Evolutionary conservation across 1,284 basidiomycete species (phyloP).

Genomic region (Melampsora occidentalis): DNA sequence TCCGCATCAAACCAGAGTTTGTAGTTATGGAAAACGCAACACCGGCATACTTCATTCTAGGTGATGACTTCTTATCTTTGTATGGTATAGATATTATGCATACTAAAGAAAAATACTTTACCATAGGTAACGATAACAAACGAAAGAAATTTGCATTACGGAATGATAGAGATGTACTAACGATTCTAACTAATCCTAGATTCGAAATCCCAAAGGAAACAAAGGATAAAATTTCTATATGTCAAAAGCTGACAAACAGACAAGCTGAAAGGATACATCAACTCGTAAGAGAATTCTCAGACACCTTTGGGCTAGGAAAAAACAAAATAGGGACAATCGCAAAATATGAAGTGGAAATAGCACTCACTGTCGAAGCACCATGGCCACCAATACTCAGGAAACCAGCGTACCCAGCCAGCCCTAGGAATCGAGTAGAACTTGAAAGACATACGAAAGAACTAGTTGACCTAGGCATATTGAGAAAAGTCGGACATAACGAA

Average conservation of each 20-base stretch:
- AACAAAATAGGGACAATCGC: conserved; percentile 19
- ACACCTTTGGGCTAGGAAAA: conserved; percentile 14
- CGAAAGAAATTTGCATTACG: neutral
- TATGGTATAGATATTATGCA: neutral
- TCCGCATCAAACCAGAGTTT: neutral
- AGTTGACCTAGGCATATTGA: neutral
- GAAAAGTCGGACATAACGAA: conserved; percentile 20
- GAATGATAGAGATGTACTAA: neutral
- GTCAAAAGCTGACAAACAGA: neutral
- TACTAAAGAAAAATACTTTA: neutral
- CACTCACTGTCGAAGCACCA: conserved; percentile 1
- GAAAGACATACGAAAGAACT: conserved; percentile 11
- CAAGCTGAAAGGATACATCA: neutral
- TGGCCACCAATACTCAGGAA: conserved; percentile 1
- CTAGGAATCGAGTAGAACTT: neutral
- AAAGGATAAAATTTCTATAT: neutral
- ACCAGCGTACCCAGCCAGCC: conserved; percentile 14
- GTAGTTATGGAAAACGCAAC: neutral
- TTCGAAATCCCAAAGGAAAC: neutral
- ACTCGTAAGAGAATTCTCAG: neutral
- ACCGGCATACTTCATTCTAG: neutral
- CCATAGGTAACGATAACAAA: neutral
- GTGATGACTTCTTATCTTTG: neutral
- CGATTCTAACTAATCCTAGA: neutral
- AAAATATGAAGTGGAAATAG: conserved; percentile 12